Evolutionary conservation across 148 eudicot genomes (phyloP).

Genomic region (Rheum nobile): DNA sequence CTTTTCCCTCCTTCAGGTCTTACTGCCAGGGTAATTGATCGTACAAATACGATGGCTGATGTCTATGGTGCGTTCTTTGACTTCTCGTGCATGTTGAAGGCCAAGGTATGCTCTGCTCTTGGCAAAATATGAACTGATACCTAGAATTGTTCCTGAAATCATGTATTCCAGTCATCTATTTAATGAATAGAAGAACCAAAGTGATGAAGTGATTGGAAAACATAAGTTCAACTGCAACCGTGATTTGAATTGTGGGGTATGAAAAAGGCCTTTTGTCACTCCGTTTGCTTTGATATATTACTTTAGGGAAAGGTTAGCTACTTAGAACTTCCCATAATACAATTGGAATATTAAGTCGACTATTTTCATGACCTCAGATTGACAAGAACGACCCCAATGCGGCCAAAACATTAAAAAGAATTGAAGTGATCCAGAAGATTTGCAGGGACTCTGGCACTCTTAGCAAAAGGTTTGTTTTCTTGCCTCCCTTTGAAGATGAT

Average conservation of each 20-base stretch:
- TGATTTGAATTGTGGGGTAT: too few relatives aligned
- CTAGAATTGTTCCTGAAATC: not conserved
- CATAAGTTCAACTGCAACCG: not conserved
- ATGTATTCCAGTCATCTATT: not conserved
- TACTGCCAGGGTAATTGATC: constrained; percentile 68
- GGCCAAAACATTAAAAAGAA: constrained; percentile 42
- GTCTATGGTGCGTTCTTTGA: constrained; percentile 86
- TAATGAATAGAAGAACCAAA: not conserved
- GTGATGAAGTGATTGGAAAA: not conserved
- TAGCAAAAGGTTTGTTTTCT: constrained; percentile 35
- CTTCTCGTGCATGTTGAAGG: constrained; percentile 62
- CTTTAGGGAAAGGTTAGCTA: too few relatives aligned
- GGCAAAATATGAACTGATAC: not conserved
- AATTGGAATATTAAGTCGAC: not conserved
- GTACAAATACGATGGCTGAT: constrained; percentile 63
- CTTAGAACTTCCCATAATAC: too few relatives aligned
- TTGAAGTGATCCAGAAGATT: constrained; percentile 53
- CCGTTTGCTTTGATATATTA: too few relatives aligned
- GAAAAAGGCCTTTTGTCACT: not conserved
- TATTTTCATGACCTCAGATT: constrained; percentile 28
- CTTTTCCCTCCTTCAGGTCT: constrained; percentile 38
- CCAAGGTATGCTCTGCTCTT: constrained; percentile 37
- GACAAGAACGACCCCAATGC: constrained; percentile 72
- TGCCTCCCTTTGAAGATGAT: not conserved
- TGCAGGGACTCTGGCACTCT: constrained; percentile 73